These are phyloP conservation scores for Dioszegia aurantiaca DNA, from an alignment of 768 basidiomycete genomes.

Conservation along the genomic window DNA sequence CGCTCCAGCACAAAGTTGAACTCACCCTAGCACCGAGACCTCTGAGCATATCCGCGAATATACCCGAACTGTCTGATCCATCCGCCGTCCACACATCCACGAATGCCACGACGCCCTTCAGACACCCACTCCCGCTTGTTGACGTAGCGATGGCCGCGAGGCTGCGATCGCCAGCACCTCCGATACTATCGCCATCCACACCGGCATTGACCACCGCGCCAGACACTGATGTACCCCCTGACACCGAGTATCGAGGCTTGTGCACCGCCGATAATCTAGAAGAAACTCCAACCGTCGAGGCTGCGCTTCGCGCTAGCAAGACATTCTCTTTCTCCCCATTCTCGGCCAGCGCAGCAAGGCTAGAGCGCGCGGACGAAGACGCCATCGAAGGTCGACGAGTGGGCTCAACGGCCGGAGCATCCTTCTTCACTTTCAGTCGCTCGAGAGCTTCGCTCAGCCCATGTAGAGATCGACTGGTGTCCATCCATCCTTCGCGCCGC, in stretches of 20 bases:
- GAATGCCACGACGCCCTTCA: conserved; percentile 52
- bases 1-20: not conserved
- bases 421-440: conserved; percentile 33
- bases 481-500: conserved; percentile 25
- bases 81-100: conserved; percentile 52
- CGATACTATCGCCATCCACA: conserved; percentile 10
- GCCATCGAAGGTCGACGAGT: conserved; percentile 9
- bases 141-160: conserved; percentile 38
- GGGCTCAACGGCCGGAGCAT: conserved; percentile 14
- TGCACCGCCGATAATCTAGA: conserved; percentile 21
- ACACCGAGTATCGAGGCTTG: conserved; percentile 22
- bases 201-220: conserved; percentile 17
- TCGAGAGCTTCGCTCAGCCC: conserved; percentile 37
- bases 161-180: conserved; percentile 19
- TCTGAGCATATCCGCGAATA: conserved; percentile 50
- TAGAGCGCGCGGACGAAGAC: conserved; percentile 9
- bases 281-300: not conserved
- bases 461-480: conserved; percentile 28
- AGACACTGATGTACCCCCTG: not conserved
- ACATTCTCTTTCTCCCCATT: conserved; percentile 11
- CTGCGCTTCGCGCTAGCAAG: not conserved
- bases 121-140: conserved; percentile 25
- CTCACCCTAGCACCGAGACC: conserved; percentile 50
- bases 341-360: not conserved
- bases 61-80: conserved; percentile 44